Conservation (phyloP, 1,284 basidiomycete species). For the Cutaneotrichosporon mucoides region DNA sequence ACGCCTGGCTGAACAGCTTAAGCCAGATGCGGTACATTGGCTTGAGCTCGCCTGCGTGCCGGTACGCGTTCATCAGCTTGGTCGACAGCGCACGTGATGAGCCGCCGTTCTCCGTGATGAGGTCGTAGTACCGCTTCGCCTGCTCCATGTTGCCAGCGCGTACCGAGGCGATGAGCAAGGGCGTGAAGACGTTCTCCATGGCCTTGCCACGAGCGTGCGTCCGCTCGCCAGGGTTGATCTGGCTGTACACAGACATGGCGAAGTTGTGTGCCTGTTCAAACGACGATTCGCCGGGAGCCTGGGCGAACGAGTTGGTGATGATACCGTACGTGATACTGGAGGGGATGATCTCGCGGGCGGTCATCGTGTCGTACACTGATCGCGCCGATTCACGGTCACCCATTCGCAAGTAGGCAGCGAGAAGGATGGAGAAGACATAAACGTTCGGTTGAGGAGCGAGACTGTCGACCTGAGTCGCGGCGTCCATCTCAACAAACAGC, state of each 20-base stretch:
- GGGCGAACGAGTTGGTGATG: conserved; percentile 58
- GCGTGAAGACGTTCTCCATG: conserved; percentile 36
- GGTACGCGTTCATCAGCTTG: conserved; percentile 70
- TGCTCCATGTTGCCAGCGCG: conserved; percentile 29
- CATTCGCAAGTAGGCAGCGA: conserved; percentile 68
- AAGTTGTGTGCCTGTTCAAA: conserved; percentile 40
- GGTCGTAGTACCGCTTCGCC: conserved; percentile 58
- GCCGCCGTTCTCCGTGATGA: conserved; percentile 5
- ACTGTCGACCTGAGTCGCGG: conserved; percentile 35
- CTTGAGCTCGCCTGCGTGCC: conserved; percentile 59
- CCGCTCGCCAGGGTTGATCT: conserved; percentile 17
- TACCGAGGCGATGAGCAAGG: conserved; percentile 35
- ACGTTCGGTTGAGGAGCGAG: conserved; percentile 37
- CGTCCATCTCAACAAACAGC: conserved; percentile 67
- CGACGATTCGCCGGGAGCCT: conserved; percentile 19
- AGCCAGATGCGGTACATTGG: conserved; percentile 63
- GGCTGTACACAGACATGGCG: conserved; percentile 30
- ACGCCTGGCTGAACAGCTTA: conserved; percentile 9
- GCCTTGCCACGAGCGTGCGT: conserved; percentile 21
- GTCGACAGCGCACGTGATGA: conserved; percentile 48
- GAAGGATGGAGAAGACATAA: conserved; percentile 76
- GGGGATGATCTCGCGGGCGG: conserved; percentile 62
- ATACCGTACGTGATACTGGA: conserved; percentile 67
- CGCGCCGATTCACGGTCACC: conserved; percentile 61
- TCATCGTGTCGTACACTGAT: conserved; percentile 71